A percentile compares a stretch with the other conserved stretches of the same genome.
Evolutionary conservation across 805 yeast genomes (phyloP).

Genomic region (Candida jianshihensis): DNA sequence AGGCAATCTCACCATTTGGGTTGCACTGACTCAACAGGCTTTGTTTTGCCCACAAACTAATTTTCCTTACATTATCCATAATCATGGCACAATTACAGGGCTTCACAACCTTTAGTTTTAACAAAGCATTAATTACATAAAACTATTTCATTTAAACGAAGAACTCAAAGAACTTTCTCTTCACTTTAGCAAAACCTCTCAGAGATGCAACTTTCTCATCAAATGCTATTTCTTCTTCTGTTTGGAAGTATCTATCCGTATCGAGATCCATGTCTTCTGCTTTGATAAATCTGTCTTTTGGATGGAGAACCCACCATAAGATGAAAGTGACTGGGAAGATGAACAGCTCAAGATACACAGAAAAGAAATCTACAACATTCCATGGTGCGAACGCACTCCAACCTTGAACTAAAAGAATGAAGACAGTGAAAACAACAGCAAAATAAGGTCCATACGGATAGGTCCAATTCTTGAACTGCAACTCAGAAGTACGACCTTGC

Average conservation of each 20-base stretch:
- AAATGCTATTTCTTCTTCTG: conserved; percentile 39
- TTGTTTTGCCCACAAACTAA: too few species aligned
- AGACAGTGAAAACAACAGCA: conserved; percentile 33
- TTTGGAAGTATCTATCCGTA: conserved; percentile 42
- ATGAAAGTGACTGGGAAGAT: conserved; percentile 40
- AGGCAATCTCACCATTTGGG: too few species aligned
- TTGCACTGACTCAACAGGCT: too few species aligned
- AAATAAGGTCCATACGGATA: conserved; percentile 46
- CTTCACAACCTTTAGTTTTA: too few species aligned
- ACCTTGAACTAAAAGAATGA: conserved; percentile 46
- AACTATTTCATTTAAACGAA: too few species aligned
- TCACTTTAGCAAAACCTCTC: conserved; percentile 37
- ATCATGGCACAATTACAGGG: too few species aligned
- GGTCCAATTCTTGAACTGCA: conserved; percentile 41
- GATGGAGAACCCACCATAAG: conserved; percentile 33
- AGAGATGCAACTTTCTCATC: conserved; percentile 32
- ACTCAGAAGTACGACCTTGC: conserved; percentile 37
- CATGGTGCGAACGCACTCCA: conserved; percentile 45
- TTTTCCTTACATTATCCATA: too few species aligned
- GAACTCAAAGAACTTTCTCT: conserved; percentile 6
- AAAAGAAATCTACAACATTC: conserved; percentile 34
- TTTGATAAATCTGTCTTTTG: conserved; percentile 34
- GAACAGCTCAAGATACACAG: conserved; percentile 37
- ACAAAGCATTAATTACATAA: too few species aligned
- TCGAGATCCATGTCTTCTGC: conserved; percentile 46